A percentile compares a stretch with the other conserved stretches of the same genome.
Conservation (phyloP, 2,329 filamentous ascomycete species). For the Penicillium sp. region DNA sequence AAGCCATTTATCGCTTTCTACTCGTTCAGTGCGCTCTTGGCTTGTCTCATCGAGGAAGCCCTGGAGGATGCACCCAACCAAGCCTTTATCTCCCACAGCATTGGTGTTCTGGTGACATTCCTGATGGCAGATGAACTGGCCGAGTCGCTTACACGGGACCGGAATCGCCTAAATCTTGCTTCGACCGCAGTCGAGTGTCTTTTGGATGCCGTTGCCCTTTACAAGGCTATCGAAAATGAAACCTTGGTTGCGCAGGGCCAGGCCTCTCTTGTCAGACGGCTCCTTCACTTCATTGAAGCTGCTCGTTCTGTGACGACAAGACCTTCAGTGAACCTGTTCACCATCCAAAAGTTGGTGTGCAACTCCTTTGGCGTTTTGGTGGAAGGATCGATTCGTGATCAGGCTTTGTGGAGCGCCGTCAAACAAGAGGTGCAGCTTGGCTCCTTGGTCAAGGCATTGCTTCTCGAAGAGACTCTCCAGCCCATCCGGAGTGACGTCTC, state of each 20-base stretch:
- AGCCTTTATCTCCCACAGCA: conserved; percentile 49
- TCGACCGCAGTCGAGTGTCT: conserved; percentile 64
- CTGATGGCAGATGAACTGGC: conserved; percentile 65
- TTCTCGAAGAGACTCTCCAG: conserved; percentile 53
- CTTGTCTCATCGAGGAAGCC: conserved; percentile 62
- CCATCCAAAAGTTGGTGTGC: conserved; percentile 47
- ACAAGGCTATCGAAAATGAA: conserved; percentile 27
- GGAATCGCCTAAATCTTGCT: conserved; percentile 58
- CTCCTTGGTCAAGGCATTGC: conserved; percentile 48
- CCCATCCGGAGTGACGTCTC: conserved; percentile 47
- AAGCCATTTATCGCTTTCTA: conserved; percentile 78
- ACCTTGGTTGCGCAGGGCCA: conserved; percentile 45
- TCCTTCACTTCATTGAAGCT: conserved; percentile 45
- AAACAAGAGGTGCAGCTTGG: conserved; percentile 46
- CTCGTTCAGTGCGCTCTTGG: conserved; percentile 69
- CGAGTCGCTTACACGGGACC: conserved; percentile 51
- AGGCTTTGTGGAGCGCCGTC: conserved; percentile 53
- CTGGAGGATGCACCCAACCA: conserved; percentile 44
- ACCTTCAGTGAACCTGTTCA: conserved; percentile 23
- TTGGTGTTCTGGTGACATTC: conserved; percentile 64
- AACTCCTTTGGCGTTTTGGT: conserved; percentile 56
- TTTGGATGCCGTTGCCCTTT: conserved; percentile 58
- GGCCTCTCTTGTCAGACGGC: conserved; percentile 41
- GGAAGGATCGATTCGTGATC: conserved; percentile 56
- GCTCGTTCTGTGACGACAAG: conserved; percentile 27